A percentile compares a stretch with the other conserved stretches of the same genome.
Conservation (phyloP, 306 rosid species). For the Cicer yamashitae region DNA sequence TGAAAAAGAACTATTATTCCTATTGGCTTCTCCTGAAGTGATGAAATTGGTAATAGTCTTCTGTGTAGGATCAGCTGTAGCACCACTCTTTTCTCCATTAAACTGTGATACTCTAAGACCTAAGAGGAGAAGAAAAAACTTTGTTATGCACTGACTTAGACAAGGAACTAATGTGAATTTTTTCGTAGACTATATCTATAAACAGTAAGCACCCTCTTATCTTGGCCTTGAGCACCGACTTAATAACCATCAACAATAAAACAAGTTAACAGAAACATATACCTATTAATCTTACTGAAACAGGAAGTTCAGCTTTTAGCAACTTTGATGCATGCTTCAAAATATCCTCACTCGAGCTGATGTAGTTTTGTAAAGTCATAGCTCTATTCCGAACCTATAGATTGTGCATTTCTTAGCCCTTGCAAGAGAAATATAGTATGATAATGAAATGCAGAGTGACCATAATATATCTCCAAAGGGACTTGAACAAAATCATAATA, state of each 20-base stretch:
- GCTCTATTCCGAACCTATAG: slow-evolving; percentile 87
- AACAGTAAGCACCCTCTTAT: slow-evolving; percentile 26
- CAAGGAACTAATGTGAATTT: slow-evolving; percentile 34
- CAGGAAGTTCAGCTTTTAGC: slow-evolving; percentile 92
- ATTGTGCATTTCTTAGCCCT: slow-evolving; percentile 46
- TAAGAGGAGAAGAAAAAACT: slow-evolving; percentile 46
- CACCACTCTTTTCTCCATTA: slow-evolving; percentile 57
- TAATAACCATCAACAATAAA: slow-evolving; percentile 25
- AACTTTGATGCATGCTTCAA: slow-evolving; percentile 82
- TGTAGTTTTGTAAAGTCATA: slow-evolving; percentile 72
- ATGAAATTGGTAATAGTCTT: slow-evolving; percentile 73
- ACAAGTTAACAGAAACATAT: slow-evolving; percentile 33
- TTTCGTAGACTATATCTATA: slow-evolving; percentile 22
- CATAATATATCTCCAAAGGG: slow-evolving; percentile 11
- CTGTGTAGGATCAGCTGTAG: slow-evolving; percentile 71
- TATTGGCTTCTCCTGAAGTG: slow-evolving; percentile 55
- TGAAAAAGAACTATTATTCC: slow-evolving; percentile 49
- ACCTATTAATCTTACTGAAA: slow-evolving; percentile 91
- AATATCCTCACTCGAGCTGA: slow-evolving; percentile 76
- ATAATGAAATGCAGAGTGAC: slow-evolving; percentile 29
- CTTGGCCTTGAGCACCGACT: slow-evolving; percentile 31
- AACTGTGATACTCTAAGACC: slow-evolving; percentile 88
- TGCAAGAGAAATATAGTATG: slow-evolving; percentile 25
- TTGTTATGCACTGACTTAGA: slow-evolving; percentile 40
- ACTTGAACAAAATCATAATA: slow-evolving; percentile 26